Evolutionary conservation across 2,329 filamentous ascomycete genomes (phyloP).

Genomic region (Seiridium cupressi): DNA sequence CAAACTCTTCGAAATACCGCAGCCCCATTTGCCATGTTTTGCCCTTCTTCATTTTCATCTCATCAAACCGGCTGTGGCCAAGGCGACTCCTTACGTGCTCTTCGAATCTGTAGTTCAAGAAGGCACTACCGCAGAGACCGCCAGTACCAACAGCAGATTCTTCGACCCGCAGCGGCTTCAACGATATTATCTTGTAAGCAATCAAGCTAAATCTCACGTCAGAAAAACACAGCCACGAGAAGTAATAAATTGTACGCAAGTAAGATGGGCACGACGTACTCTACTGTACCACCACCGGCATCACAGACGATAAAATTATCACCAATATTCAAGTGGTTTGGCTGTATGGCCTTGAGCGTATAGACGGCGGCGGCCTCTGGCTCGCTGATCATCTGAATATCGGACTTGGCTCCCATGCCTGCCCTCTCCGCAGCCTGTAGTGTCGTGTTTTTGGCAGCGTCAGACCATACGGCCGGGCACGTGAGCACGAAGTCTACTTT

Average conservation of each 20-base stretch:
- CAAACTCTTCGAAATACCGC: slow-evolving; percentile 79
- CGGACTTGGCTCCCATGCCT: slow-evolving; percentile 69
- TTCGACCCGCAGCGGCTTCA: slow-evolving; percentile 70
- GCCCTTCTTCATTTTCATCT: slow-evolving; percentile 74
- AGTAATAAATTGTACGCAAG: not conserved
- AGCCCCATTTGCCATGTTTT: slow-evolving; percentile 81
- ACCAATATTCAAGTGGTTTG: slow-evolving; percentile 68
- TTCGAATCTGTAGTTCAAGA: slow-evolving; percentile 78
- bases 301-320: slow-evolving; percentile 65
- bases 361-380: slow-evolving; percentile 79
- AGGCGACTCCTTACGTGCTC: slow-evolving; percentile 70
- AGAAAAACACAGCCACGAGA: slow-evolving; percentile 1
- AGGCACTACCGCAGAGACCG: slow-evolving; percentile 74
- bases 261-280: slow-evolving; percentile 41
- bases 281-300: slow-evolving; percentile 64
- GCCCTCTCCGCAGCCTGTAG: slow-evolving; percentile 74
- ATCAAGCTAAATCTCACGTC: slow-evolving; percentile 52
- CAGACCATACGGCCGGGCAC: slow-evolving; percentile 81
- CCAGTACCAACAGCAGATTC: slow-evolving; percentile 80
- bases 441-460: slow-evolving; percentile 82
- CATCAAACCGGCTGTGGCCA: slow-evolving; percentile 64
- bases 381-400: slow-evolving; percentile 78
- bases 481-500: slow-evolving; percentile 78
- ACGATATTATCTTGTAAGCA: slow-evolving; percentile 75
- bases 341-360: slow-evolving; percentile 76